A percentile compares a stretch with the other conserved stretches of the same genome.
These are phyloP conservation scores for Berkeleyomyces rouxiae DNA, from an alignment of 2,329 filamentous ascomycete genomes.

Conservation along the genomic window DNA sequence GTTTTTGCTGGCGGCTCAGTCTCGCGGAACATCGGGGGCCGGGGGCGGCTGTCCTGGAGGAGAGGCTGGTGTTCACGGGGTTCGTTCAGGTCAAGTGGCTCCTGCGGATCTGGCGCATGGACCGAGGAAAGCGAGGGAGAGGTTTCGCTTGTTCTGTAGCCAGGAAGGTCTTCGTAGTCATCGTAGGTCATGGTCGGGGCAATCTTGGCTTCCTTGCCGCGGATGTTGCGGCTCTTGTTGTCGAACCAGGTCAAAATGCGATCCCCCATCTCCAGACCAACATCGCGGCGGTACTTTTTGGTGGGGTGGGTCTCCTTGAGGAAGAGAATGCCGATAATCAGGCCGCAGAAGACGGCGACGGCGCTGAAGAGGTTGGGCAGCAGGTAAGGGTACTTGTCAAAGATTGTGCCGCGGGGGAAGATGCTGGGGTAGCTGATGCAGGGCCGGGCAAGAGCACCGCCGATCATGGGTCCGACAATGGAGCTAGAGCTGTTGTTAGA, in stretches of 20 bases:
- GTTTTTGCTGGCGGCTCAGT: constrained; percentile 28
- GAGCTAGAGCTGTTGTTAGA: constrained; percentile 35
- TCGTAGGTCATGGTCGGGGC: background rate
- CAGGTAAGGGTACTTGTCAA: constrained; percentile 77
- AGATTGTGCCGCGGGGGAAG: constrained; percentile 59
- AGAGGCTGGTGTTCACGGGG: constrained; percentile 6
- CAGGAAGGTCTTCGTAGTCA: constrained; percentile 41
- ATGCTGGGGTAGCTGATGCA: constrained; percentile 63
- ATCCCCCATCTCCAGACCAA: constrained; percentile 58
- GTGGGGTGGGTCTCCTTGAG: constrained; percentile 86
- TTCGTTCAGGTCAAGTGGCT: constrained; percentile 22
- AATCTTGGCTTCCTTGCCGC: background rate
- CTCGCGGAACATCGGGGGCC: constrained; percentile 13
- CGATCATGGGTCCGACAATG: constrained; percentile 81
- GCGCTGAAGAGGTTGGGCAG: constrained; percentile 86
- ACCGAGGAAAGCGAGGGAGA: constrained; percentile 30
- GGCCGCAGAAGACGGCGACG: constrained; percentile 56
- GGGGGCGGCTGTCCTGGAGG: background rate
- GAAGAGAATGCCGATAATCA: constrained; percentile 66
- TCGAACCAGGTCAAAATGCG: constrained; percentile 40
- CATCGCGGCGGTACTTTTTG: constrained; percentile 60
- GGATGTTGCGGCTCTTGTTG: constrained; percentile 7
- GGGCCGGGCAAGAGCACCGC: constrained; percentile 75
- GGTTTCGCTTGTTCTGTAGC: constrained; percentile 46
- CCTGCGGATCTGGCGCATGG: constrained; percentile 20